Percentiles rank a stretch among this genome's conserved stretches.
These are phyloP conservation scores for Metahyphopichia silvanorum DNA, from an alignment of 805 yeast genomes.

Conservation along the genomic window DNA sequence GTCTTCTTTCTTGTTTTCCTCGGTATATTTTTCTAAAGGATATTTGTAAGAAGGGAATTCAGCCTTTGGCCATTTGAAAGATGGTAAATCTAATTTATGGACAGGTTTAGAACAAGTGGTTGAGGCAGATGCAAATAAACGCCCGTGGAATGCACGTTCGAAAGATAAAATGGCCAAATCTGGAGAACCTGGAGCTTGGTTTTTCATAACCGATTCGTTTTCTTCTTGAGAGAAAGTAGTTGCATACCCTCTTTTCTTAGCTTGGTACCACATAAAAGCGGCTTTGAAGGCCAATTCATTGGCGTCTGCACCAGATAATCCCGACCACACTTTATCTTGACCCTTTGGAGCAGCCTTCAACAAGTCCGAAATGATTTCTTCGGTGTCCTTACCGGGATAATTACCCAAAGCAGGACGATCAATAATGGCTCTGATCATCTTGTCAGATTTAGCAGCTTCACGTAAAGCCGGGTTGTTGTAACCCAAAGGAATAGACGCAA, in stretches of 20 bases:
- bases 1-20: slow-evolving; percentile 73
- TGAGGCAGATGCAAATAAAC: slow-evolving; percentile 88
- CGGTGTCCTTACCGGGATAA: slow-evolving; percentile 69
- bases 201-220: slow-evolving; percentile 69
- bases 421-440: slow-evolving; percentile 68
- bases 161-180: slow-evolving; percentile 83
- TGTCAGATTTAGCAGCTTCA: slow-evolving; percentile 65
- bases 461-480: slow-evolving; percentile 78
- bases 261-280: slow-evolving; percentile 77
- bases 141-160: slow-evolving; percentile 89
- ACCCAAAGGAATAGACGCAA: slow-evolving; percentile 81
- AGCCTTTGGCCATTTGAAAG: slow-evolving; percentile 96
- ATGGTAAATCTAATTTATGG: slow-evolving; percentile 89
- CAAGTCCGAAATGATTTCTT: slow-evolving; percentile 48
- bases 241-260: slow-evolving; percentile 60
- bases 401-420: slow-evolving; percentile 85
- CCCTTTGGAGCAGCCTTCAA: slow-evolving; percentile 78
- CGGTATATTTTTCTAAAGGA: slow-evolving; percentile 69
- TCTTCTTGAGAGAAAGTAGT: slow-evolving; percentile 68
- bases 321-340: slow-evolving; percentile 72
- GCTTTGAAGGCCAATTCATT: slow-evolving; percentile 89
- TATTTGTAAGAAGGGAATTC: slow-evolving; percentile 83
- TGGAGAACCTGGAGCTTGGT: slow-evolving; percentile 86
- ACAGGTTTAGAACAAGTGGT: slow-evolving; percentile 92
- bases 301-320: slow-evolving; percentile 83